A percentile compares a stretch with the other conserved stretches of the same genome.
Evolutionary conservation across 202 grass and related monocot genomes (phyloP).

Genomic region (Digitaria exilis): DNA sequence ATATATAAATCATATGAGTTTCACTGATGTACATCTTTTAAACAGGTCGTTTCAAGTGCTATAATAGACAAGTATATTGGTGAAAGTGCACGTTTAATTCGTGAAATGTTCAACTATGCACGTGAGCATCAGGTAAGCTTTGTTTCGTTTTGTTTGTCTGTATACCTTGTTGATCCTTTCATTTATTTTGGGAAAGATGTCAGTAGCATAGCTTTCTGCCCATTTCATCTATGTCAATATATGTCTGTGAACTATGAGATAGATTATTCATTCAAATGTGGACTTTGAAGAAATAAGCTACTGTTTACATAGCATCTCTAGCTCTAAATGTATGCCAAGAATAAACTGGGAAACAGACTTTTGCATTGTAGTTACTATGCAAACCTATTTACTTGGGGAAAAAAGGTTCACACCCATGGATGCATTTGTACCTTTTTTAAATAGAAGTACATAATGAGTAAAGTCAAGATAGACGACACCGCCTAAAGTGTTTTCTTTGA

Average conservation of each 20-base stretch:
- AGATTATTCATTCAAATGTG: constrained; percentile 7
- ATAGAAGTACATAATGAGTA: neutral
- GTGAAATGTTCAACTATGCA: constrained; percentile 96
- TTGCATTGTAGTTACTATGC: neutral
- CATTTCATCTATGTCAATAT: neutral
- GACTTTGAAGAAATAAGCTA: constrained; percentile 24
- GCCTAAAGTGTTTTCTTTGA: constrained; percentile 3
- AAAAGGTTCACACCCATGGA: neutral
- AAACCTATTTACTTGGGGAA: neutral
- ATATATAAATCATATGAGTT: neutral
- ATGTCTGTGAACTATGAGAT: neutral
- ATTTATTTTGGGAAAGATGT: constrained; percentile 19
- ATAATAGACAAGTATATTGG: constrained; percentile 99
- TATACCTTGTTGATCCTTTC: neutral
- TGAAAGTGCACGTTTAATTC: constrained; percentile 94
- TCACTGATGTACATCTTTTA: constrained; percentile 35
- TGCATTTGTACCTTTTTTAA: neutral
- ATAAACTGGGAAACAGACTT: neutral
- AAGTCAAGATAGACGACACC: neutral
- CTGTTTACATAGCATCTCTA: neutral
- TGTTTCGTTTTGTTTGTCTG: constrained; percentile 5
- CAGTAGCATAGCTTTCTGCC: neutral
- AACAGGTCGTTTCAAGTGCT: constrained; percentile 89
- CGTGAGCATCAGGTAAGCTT: constrained; percentile 81
- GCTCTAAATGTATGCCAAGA: constrained; percentile 17